These are phyloP conservation scores for Wickerhamomyces subpelliculosus DNA, from an alignment of 805 yeast species.

Conservation along the genomic window DNA sequence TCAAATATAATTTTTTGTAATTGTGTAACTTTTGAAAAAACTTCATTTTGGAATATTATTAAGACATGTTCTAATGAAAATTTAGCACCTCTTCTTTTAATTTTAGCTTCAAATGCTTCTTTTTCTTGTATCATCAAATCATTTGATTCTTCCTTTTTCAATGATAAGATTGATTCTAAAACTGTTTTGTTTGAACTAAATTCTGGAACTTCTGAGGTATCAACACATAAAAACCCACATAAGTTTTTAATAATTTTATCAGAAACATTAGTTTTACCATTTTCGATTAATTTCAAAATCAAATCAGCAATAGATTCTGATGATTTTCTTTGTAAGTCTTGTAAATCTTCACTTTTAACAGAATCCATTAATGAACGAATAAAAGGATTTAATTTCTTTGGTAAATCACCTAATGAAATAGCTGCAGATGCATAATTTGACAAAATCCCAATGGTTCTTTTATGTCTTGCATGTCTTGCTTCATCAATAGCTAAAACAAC, in stretches of 20 bases:
- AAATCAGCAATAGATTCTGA: conserved; percentile 64
- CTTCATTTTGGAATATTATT: conserved; percentile 39
- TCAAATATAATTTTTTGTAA: conserved; percentile 58
- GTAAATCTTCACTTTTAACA: conserved; percentile 66
- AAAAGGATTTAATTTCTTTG: conserved; percentile 80
- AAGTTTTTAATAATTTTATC: conserved; percentile 86
- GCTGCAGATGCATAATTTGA: conserved; percentile 76
- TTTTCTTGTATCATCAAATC: conserved; percentile 59
- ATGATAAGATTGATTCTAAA: conserved; percentile 56
- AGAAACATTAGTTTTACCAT: conserved; percentile 64
- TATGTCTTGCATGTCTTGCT: conserved; percentile 45
- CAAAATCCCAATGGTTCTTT: conserved; percentile 52
- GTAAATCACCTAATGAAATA: conserved; percentile 59
- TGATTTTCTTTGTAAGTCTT: conserved; percentile 60
- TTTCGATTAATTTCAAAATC: conserved; percentile 47
- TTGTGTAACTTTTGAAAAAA: conserved; percentile 62
- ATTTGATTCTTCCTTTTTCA: conserved; percentile 69
- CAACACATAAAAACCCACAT: conserved; percentile 91
- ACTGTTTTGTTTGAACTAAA: conserved; percentile 57
- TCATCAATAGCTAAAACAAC: conserved; percentile 61
- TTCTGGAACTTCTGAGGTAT: conserved; percentile 93
- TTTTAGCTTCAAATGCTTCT: conserved; percentile 62
- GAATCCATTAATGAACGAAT: conserved; percentile 91
- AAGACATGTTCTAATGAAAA: conserved; percentile 59
- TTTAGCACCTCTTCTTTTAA: conserved; percentile 82